phyloP scores from a whole-genome alignment of 1,139 yeast genomes.

The Saccharomyces hybrid region DNA sequence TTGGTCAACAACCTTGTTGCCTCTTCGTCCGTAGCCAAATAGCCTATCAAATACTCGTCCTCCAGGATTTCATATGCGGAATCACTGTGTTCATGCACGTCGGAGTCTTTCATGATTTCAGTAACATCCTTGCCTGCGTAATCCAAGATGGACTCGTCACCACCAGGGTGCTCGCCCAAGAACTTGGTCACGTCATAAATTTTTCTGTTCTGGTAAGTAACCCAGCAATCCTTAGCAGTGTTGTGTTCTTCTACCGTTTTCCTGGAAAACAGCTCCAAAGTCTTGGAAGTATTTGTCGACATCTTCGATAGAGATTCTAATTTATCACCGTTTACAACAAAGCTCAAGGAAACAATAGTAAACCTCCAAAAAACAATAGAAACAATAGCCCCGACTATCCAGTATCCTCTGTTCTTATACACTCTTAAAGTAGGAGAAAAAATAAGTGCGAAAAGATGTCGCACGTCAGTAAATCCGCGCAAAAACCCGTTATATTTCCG shows the following conservation, averaged over 20 bases:
- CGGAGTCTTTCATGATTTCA: constrained; percentile 60
- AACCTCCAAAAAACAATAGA: neutral
- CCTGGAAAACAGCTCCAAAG: constrained; percentile 40
- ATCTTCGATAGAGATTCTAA: constrained; percentile 5
- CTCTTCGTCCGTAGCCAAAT: constrained; percentile 54
- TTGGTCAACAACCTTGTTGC: constrained; percentile 45
- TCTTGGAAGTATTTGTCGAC: constrained; percentile 17
- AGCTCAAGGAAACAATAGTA: neutral
- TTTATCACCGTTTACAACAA: neutral
- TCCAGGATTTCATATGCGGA: constrained; percentile 84
- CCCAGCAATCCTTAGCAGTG: constrained; percentile 59
- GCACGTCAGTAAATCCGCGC: neutral
- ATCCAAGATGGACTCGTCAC: constrained; percentile 52
- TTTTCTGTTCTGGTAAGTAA: constrained; percentile 65
- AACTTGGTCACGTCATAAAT: constrained; percentile 78
- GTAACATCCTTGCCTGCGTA: constrained; percentile 84
- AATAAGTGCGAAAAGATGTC: neutral
- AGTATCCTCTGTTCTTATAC: neutral
- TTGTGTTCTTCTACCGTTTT: constrained; percentile 44
- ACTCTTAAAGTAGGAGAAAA: neutral
- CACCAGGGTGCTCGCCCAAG: constrained; percentile 83
- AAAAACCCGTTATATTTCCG: constrained; percentile 1
- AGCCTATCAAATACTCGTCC: constrained; percentile 59
- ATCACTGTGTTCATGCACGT: constrained; percentile 72
- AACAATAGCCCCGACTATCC: neutral